Evolutionary conservation across 2,329 filamentous ascomycete species (phyloP).

Genomic region (Incumbomyces lentus): DNA sequence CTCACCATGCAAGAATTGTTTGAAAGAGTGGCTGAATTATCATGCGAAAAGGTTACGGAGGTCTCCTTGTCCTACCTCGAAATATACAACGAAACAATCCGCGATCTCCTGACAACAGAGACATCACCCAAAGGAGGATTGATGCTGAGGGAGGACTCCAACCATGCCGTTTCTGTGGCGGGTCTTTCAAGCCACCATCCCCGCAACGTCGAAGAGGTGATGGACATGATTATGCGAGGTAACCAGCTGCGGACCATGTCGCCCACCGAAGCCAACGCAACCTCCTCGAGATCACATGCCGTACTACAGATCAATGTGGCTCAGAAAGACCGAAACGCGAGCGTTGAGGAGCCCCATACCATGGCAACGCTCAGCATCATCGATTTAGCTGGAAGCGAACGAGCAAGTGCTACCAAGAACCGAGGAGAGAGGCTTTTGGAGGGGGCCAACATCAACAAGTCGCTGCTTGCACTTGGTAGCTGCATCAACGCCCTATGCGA

Average conservation of each 20-base stretch:
- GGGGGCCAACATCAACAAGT: slow-evolving; percentile 99
- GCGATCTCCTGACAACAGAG: slow-evolving; percentile 79
- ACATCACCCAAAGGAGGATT: slow-evolving; percentile 65
- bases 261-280: slow-evolving; percentile 92
- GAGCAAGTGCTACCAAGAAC: slow-evolving; percentile 94
- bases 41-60: slow-evolving; percentile 78
- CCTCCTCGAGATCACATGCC: slow-evolving; percentile 91
- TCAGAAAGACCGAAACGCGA: slow-evolving; percentile 85
- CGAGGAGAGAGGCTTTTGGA: slow-evolving; percentile 81
- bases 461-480: slow-evolving; percentile 81
- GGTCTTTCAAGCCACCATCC: slow-evolving; percentile 87
- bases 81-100: slow-evolving; percentile 98
- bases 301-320: slow-evolving; percentile 95
- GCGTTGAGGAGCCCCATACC: slow-evolving; percentile 86
- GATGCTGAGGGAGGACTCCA: slow-evolving; percentile 88
- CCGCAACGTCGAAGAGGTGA: slow-evolving; percentile 85
- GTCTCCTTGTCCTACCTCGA: slow-evolving; percentile 90
- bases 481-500: slow-evolving; percentile 99
- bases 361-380: slow-evolving; percentile 99
- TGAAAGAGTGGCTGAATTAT: slow-evolving; percentile 81
- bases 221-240: slow-evolving; percentile 96
- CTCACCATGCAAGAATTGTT: slow-evolving; percentile 98
- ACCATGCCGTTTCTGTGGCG: slow-evolving; percentile 82
- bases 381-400: slow-evolving; percentile 88
- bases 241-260: slow-evolving; percentile 94